These are phyloP conservation scores for Hymenoscyphus salicellus DNA, from an alignment of 2,329 filamentous ascomycete genomes.

Conservation along the genomic window DNA sequence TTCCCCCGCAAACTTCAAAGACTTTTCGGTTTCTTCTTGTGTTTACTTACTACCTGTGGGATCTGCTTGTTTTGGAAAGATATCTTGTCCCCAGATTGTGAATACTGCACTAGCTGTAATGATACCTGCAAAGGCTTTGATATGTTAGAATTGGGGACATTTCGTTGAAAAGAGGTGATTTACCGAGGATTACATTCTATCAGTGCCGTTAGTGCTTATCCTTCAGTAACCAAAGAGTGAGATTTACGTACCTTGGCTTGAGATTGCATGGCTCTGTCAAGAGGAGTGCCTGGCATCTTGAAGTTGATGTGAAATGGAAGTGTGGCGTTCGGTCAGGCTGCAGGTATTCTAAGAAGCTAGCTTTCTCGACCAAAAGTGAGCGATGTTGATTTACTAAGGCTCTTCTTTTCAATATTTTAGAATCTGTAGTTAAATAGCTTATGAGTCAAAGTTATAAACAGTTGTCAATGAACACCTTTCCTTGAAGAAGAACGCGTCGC, in stretches of 20 bases:
- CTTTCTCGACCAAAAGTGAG: neutral
- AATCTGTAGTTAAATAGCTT: neutral
- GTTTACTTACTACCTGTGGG: constrained; percentile 65
- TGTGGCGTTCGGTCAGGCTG: neutral
- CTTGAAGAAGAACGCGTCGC: neutral
- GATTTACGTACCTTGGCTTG: neutral
- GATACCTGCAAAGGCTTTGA: constrained; percentile 71
- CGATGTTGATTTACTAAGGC: neutral
- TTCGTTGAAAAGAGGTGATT: neutral
- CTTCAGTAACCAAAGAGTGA: neutral
- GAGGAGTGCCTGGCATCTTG: constrained; percentile 2
- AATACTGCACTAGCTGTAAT: constrained; percentile 78
- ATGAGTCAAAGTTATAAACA: neutral
- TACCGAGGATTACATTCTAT: constrained; percentile 70
- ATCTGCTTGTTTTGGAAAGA: constrained; percentile 73
- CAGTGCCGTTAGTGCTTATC: constrained; percentile 10
- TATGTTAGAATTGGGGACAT: neutral
- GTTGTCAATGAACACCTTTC: neutral
- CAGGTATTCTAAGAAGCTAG: neutral
- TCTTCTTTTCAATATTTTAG: neutral
- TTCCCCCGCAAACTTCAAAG: no score
- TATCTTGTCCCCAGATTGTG: constrained; percentile 77
- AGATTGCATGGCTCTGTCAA: neutral
- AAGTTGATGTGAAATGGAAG: neutral
- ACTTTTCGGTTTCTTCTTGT: constrained; percentile 5